phyloP scores from a whole-genome alignment of 202 grass and related monocot species.

The Musa balbisiana region DNA sequence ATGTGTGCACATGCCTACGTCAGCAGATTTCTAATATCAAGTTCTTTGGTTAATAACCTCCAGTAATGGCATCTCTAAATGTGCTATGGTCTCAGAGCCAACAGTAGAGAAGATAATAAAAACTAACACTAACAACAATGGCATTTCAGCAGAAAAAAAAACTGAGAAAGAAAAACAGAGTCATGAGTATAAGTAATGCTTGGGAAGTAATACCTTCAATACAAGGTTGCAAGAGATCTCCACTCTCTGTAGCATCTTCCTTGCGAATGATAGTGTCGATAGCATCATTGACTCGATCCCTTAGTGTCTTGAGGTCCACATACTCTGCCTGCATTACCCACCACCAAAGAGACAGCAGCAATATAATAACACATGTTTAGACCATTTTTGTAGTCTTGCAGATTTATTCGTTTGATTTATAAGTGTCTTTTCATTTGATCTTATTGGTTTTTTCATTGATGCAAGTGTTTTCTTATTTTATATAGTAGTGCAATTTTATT shows the following conservation, averaged over 20 bases:
- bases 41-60: neutral
- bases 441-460: neutral
- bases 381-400: neutral
- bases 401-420: neutral
- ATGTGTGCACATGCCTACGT: too few relatives aligned
- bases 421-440: neutral
- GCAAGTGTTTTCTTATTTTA: too few relatives aligned
- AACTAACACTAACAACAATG: too few relatives aligned
- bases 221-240: slow-evolving; percentile 37
- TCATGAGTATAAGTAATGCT: neutral
- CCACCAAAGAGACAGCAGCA: neutral
- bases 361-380: neutral
- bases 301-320: slow-evolving; percentile 33
- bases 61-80: too few relatives aligned
- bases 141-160: too few relatives aligned
- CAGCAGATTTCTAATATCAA: neutral
- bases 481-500: neutral
- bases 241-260: slow-evolving; percentile 26
- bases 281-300: slow-evolving; percentile 38
- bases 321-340: slow-evolving; percentile 33
- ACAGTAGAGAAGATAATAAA: neutral
- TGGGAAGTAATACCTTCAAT: slow-evolving; percentile 35
- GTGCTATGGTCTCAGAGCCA: neutral
- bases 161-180: neutral
- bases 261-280: slow-evolving; percentile 47